Percentiles rank a stretch among this genome's conserved stretches.
Conservation (phyloP, 805 yeast species). For the Priceomyces fermenticarens region DNA sequence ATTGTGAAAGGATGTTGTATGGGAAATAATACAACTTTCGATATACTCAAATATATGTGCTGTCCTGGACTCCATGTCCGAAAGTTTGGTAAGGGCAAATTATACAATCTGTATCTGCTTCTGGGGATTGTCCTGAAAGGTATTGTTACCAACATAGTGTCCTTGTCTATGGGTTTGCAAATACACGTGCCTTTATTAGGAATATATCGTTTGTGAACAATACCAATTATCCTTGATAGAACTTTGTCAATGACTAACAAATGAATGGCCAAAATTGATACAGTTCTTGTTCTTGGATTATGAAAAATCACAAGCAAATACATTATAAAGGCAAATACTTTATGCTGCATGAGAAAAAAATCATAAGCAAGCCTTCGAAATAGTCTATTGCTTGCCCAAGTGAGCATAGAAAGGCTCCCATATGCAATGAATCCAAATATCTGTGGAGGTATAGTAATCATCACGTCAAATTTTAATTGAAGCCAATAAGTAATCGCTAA, state of each 20-base stretch:
- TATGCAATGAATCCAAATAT: conserved; percentile 49
- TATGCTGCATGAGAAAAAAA: conserved; percentile 42
- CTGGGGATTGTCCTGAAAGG: conserved; percentile 14
- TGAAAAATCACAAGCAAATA: conserved; percentile 42
- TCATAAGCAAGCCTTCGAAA: conserved; percentile 41
- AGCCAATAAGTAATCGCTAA: conserved; percentile 39
- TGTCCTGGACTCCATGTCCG: conserved; percentile 49
- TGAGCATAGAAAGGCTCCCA: conserved; percentile 32
- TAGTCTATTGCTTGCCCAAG: conserved; percentile 32
- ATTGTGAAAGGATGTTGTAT: conserved; percentile 51
- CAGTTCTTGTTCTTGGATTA: conserved; percentile 29
- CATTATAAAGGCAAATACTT: conserved; percentile 40
- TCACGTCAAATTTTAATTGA: conserved; percentile 30
- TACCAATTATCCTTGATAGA: conserved; percentile 21
- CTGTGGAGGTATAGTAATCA: conserved; percentile 47
- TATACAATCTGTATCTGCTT: no score
- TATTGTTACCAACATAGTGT: conserved; percentile 37
- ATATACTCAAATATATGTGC: conserved; percentile 41
- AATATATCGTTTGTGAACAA: conserved; percentile 29
- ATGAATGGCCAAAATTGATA: conserved; percentile 41
- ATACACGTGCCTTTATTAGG: conserved; percentile 39
- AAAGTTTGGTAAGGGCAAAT: conserved; percentile 34
- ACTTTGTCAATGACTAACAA: conserved; percentile 41
- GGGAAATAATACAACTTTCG: conserved; percentile 34
- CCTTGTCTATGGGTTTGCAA: conserved; percentile 39